Evolutionary conservation across 2,329 filamentous ascomycete genomes (phyloP), one percentile per base, ranked within the genome.

Genomic region (Dendryphion nanum): DNA sequence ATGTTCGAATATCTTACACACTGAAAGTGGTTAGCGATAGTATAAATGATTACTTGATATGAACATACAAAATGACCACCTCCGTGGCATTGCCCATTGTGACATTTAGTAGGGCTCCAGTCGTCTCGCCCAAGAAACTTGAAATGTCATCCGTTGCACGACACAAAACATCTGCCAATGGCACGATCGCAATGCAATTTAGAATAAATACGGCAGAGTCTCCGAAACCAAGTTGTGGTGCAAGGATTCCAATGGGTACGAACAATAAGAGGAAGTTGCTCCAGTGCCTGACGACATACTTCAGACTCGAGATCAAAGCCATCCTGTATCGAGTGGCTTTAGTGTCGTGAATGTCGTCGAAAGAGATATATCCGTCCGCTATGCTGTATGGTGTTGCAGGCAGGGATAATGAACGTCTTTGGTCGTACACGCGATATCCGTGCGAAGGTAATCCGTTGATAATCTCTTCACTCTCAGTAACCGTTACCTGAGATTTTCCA

Each of bases 51-150:
- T 81, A 20, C 85, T 83, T 94, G 41, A 95, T 74, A 18, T 94
- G 71, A 34, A 63, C 64, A 39, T 81, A 77, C 39, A 89, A 67
- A 5, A 89, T 85, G 48, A 95, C 85, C 63, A 94, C 86, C 64
- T 95, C 89, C 0, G 89, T 95, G 1, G 86, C 85, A 57, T 86
- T 93, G 48, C 85, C 83, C 21, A 95, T 73, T 69, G 94, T 81
- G 2, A 49, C 38, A 28, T 51, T 51, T 5, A 44, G 30, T 14
- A 51, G 29, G 4, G 45, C 48, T 12, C 48, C 45, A 6, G 40
- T 36, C 4, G 42, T n/a, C 83, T 85, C 5, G 86, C 89, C 29
- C 94, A 75, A 0, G 87, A 88, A 44, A 93, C 81, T 53, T 93
- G 94, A 44, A 86, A 89, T 45, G 93, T 78, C 55, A 93, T 95